Base-by-base conservation (phyloP, 2,329 filamentous ascomycete genomes). In the Acrodontium crateriforme region DNA sequence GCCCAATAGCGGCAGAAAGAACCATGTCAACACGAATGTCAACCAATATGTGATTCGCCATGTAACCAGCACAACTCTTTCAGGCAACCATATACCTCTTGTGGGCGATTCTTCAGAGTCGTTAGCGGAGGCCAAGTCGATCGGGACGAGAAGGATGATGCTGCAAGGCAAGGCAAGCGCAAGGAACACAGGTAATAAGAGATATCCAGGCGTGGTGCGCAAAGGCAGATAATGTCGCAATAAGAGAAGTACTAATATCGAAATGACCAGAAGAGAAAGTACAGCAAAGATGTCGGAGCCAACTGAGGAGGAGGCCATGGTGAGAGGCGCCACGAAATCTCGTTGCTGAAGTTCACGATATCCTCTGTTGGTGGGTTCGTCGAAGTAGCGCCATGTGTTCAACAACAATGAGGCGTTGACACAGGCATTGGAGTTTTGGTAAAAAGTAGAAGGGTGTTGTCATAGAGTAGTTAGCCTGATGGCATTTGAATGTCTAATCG, bases 11-110 rank as follows among this genome's bases (percentile, higher is more conserved):
- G 89, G 89, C 18, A 98, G 74, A 37, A 98, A 83, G 36, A 84
- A 87, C 89, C 89, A 98, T 31, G 87, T 95, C 47, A 98, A 60
- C 27, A 76, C 74, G 58, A 98, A 98, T 0, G 87, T 95, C 30
- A 98, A 65, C 89, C 89, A 98, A 59, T 98, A 98, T 12, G 79
- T 78, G 39, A 98, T 87, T 49, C 87, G 72, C 89, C 89, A 98
- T 32, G 78, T 78, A 14, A 94, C 82, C 46, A 91, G 63, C 26
- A 94, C 64, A 16, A 85, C 69, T 27, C 74, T 63, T 40, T 78
- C 66, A 4, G 81, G 78, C 18, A 98, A 68, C 82, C 85, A 94
- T 47, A 98, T 80, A 18, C 85, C 89, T 42, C 77, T 71, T 10
- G 71, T 67, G 3, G 36, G 37, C 26, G 28, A 32, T 10, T 70